Percentiles rank a stretch among this genome's conserved stretches.
phyloP scores from a whole-genome alignment of 2,329 filamentous ascomycete genomes.

The Ophiognomonia clavigignenti-juglandacearum region DNA sequence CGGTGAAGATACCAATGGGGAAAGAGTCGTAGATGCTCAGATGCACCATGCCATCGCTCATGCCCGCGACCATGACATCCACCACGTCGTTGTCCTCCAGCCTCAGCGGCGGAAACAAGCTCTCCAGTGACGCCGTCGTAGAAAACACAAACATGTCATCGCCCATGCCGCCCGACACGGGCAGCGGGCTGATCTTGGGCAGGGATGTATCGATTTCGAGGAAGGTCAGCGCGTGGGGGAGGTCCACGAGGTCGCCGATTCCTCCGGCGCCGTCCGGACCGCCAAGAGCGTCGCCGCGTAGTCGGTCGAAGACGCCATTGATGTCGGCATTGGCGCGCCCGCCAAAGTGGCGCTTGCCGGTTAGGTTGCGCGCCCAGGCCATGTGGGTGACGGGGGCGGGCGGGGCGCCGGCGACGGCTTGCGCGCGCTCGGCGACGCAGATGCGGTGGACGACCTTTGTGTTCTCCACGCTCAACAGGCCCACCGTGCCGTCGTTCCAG shows the following conservation, averaged over 20 bases:
- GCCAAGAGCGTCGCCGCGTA: constrained; percentile 17
- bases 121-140: constrained; percentile 63
- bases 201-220: constrained; percentile 72
- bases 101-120: constrained; percentile 59
- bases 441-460: constrained; percentile 77
- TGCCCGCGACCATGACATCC: constrained; percentile 73
- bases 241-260: constrained; percentile 36
- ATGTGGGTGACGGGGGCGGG: constrained; percentile 45
- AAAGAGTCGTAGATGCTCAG: constrained; percentile 84
- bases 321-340: constrained; percentile 1
- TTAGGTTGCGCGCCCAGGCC: constrained; percentile 46
- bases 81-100: constrained; percentile 67
- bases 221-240: constrained; percentile 69
- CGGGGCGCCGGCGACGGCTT: constrained; percentile 25
- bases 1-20: constrained; percentile 61
- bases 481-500: constrained; percentile 76
- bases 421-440: constrained; percentile 33
- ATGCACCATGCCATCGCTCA: constrained; percentile 65
- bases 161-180: constrained; percentile 56
- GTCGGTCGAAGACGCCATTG: constrained; percentile 18
- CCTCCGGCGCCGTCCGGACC: neutral
- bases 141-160: constrained; percentile 61
- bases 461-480: constrained; percentile 73
- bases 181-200: constrained; percentile 70
- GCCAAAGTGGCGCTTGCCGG: constrained; percentile 23